Evolutionary conservation across 2,329 filamentous ascomycete genomes (phyloP), one percentile per base, ranked within the genome.

Genomic region (Xylaria sp.): DNA sequence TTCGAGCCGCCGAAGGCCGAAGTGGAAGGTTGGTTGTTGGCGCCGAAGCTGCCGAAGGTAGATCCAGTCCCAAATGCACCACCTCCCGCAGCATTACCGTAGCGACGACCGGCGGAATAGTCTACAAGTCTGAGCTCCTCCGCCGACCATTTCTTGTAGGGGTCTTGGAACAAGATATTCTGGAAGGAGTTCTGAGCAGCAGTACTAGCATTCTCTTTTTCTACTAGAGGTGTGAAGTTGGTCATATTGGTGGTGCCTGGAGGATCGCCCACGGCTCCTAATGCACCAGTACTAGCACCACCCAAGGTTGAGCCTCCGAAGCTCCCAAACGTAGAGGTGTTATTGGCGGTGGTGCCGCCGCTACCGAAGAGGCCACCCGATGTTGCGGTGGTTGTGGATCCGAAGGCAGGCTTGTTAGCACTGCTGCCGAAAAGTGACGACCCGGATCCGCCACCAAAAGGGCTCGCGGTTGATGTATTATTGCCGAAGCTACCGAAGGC

Each of bases 131-230:
- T 87, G 62, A 96, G 82, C 79, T 96, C 91, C 75, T 93, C 96
- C n/a, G 93, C 88, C 9, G 95, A 98, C 84, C 92, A 98, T 78
- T 96, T 97, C 79, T 90, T 90, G 82, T 95, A 97, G 1, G 91
- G 88, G 27, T 90, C 89, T 81, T 92, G 90, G 79, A 95, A 94
- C 24, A 91, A 83, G 65, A 97, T 89, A 73, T 90, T 95, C 79
- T 96, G 93, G 79, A 92, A 97, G 3, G 90, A 85, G 76, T 91
- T 88, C 75, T 86, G 76, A 64, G 81, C 79, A 19, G 79, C 80
- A 72, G 82, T 86, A 50, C 86, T 88, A 3, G 83, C 80, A 30
- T 53, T 71, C 76, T 97, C 93, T 79, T 95, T 96, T 81, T 97
- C 93, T 21, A 85, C 82, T 55, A 88, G 86, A 0, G 93, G 84